These are phyloP conservation scores for Fraxinus nigra DNA, from an alignment of 305 asterid species.

Conservation along the genomic window DNA sequence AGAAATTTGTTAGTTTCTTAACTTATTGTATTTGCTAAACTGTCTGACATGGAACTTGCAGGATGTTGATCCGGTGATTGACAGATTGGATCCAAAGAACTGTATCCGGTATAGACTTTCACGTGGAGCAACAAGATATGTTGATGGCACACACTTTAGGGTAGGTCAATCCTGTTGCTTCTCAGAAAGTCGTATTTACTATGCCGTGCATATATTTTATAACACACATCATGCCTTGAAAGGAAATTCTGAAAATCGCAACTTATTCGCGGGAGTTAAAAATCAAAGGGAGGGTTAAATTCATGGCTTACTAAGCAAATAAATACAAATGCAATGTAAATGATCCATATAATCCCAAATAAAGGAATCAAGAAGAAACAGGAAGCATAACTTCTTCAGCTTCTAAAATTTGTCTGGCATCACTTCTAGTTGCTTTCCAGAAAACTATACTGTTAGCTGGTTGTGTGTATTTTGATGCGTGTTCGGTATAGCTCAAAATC, in stretches of 20 bases:
- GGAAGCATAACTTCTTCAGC: not conserved
- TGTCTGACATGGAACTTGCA: slow-evolving; percentile 39
- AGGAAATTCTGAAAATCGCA: not conserved
- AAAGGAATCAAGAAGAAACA: not conserved
- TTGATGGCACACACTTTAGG: slow-evolving; percentile 76
- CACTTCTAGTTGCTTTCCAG: not conserved
- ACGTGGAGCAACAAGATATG: slow-evolving; percentile 74
- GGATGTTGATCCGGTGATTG: slow-evolving; percentile 74
- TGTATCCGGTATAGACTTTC: slow-evolving; percentile 65
- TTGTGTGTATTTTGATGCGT: not conserved
- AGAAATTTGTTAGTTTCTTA: not conserved
- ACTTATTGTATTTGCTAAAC: not conserved
- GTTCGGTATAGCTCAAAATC: too few relatives aligned
- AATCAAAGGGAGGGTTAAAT: not conserved
- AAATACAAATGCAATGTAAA: not conserved
- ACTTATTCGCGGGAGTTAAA: not conserved
- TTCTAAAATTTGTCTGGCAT: not conserved
- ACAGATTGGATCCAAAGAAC: slow-evolving; percentile 69
- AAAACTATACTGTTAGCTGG: not conserved
- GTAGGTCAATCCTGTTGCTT: slow-evolving; percentile 40
- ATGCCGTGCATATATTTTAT: not conserved
- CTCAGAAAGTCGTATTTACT: not conserved
- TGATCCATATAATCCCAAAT: not conserved
- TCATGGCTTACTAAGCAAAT: not conserved
- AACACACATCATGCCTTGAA: not conserved